Evolutionary conservation across 495 filamentous ascomycete species (phyloP).

Genomic region (Endocarpon pusillum): DNA sequence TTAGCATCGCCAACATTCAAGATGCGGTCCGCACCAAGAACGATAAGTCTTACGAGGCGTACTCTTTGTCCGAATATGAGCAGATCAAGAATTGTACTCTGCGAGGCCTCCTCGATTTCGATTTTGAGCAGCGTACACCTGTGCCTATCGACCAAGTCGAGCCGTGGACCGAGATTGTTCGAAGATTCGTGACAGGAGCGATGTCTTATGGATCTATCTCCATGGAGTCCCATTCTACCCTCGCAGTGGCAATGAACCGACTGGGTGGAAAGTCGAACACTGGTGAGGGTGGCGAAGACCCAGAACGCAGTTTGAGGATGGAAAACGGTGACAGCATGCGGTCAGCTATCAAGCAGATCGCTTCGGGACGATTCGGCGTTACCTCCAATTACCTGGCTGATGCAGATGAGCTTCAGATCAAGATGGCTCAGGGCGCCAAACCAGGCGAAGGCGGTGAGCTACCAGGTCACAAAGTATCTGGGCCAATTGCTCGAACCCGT

Average conservation of each 20-base stretch:
- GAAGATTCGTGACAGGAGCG: constrained; percentile 93
- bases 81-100: constrained; percentile 97
- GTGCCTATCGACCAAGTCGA: constrained; percentile 97
- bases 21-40: constrained; percentile 98
- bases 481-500: constrained; percentile 85
- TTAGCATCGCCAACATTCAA: constrained; percentile 92
- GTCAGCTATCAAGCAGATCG: constrained; percentile 97
- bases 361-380: constrained; percentile 94
- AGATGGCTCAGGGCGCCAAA: constrained; percentile 99
- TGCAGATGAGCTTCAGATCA: constrained; percentile 97
- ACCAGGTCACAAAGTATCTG: constrained; percentile 94
- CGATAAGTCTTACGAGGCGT: constrained; percentile 98
- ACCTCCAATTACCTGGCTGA: constrained; percentile 98
- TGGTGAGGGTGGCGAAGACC: constrained; percentile 94
- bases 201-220: constrained; percentile 99
- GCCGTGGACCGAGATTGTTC: constrained; percentile 97
- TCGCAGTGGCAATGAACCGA: constrained; percentile 96
- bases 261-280: constrained; percentile 98
- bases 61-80: constrained; percentile 87
- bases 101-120: constrained; percentile 91
- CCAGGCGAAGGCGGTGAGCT: constrained; percentile 97
- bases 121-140: constrained; percentile 73
- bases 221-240: constrained; percentile 96
- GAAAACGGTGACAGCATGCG: constrained; percentile 97
- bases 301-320: constrained; percentile 72